Percentiles rank a stretch among this genome's conserved stretches.
Conservation (phyloP, 495 filamentous ascomycete species). For the Cercophora scortea region DNA sequence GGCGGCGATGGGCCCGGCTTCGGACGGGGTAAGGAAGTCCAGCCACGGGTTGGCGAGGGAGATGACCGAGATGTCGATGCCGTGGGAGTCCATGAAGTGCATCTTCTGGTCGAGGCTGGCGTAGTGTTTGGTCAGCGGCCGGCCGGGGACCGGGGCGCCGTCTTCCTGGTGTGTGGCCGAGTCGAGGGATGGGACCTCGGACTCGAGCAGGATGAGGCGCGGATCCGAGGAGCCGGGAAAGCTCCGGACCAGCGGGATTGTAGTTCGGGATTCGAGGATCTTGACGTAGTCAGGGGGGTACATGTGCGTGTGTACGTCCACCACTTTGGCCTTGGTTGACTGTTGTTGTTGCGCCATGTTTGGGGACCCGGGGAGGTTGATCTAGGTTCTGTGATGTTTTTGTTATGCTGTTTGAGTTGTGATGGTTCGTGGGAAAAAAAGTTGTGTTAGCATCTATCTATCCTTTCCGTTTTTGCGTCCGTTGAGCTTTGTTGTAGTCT, state of each 20-base stretch:
- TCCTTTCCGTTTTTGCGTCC: background rate
- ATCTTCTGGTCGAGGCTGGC: slow-evolving; percentile 66
- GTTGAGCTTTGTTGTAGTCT: too few species aligned
- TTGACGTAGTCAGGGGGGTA: slow-evolving; percentile 79
- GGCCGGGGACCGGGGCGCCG: slow-evolving; percentile 40
- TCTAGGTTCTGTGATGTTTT: too few species aligned
- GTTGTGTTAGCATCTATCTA: background rate
- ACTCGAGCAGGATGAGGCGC: slow-evolving; percentile 74
- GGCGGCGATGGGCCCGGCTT: slow-evolving; percentile 54
- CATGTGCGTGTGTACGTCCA: slow-evolving; percentile 94
- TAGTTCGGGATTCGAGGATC: slow-evolving; percentile 66
- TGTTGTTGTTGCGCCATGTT: slow-evolving; percentile 8
- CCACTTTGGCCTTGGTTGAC: slow-evolving; percentile 31
- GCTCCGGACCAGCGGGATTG: slow-evolving; percentile 73
- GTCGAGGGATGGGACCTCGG: slow-evolving; percentile 53
- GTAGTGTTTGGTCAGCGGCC: slow-evolving; percentile 70
- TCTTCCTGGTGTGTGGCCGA: slow-evolving; percentile 23
- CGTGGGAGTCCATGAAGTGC: slow-evolving; percentile 78
- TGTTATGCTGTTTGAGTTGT: background rate
- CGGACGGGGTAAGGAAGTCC: slow-evolving; percentile 63
- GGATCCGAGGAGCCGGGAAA: slow-evolving; percentile 50
- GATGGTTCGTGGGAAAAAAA: background rate
- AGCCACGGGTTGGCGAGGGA: slow-evolving; percentile 95
- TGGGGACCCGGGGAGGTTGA: too few species aligned
- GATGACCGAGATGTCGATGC: slow-evolving; percentile 75